phyloP scores from a whole-genome alignment of 352 stramenopile genomes.

The Pythium coloratum region DNA sequence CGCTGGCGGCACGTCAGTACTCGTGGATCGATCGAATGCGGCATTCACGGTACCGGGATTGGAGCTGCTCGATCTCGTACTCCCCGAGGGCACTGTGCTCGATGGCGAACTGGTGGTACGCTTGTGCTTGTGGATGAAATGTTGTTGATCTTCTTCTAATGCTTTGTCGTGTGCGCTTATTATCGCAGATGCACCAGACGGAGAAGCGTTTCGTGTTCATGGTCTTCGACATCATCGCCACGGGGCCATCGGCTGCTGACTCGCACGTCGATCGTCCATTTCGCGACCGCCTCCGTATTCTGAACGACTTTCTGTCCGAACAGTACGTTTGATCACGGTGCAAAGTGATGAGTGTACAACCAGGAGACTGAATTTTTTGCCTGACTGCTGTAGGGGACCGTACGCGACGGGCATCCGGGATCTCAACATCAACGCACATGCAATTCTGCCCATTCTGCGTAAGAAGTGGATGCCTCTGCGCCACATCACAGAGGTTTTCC shows the following conservation, averaged over 20 bases:
- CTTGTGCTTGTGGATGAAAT: conserved; percentile 12
- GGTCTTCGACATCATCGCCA: conserved; percentile 90
- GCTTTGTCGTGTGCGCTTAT: conserved; percentile 2
- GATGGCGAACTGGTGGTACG: conserved; percentile 88
- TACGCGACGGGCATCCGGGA: conserved; percentile 70
- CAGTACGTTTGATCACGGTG: conserved; percentile 44
- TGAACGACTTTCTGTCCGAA: conserved; percentile 85
- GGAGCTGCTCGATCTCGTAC: conserved; percentile 73
- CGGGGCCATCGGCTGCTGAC: conserved; percentile 57
- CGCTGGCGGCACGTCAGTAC: conserved; percentile 55
- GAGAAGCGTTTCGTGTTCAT: conserved; percentile 88
- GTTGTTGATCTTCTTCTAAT: neutral
- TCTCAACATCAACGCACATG: conserved; percentile 60
- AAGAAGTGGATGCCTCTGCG: conserved; percentile 84
- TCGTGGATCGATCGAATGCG: conserved; percentile 80
- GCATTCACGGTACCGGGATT: conserved; percentile 78
- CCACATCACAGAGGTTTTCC: conserved; percentile 84
- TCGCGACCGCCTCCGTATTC: conserved; percentile 68
- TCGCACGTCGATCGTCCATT: conserved; percentile 86
- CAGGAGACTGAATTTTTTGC: neutral
- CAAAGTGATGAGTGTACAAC: neutral
- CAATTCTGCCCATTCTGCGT: conserved; percentile 72
- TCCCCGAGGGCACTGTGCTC: conserved; percentile 86
- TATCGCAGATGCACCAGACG: conserved; percentile 69
- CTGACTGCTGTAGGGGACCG: conserved; percentile 41